Evolutionary conservation across 78 protist genomes (phyloP).

Genomic region (Dictyostelium capitatum): DNA sequence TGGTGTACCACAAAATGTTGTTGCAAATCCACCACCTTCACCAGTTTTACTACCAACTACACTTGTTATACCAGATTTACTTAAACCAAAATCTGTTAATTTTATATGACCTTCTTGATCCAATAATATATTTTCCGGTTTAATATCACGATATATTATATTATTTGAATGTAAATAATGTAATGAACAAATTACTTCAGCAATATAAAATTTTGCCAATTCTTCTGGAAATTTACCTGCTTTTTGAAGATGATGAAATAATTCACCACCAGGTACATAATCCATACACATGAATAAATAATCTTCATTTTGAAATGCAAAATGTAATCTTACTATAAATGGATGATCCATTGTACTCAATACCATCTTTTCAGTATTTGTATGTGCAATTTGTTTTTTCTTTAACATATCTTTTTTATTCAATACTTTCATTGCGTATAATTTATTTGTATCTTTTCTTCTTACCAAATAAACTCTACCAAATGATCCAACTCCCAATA

Average conservation of each 20-base stretch:
- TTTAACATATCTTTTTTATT: conserved; percentile 75
- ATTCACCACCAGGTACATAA: conserved; percentile 94
- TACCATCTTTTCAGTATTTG: conserved; percentile 80
- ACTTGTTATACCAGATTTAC: conserved; percentile 79
- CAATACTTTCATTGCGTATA: conserved; percentile 79
- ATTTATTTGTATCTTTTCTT: conserved; percentile 23
- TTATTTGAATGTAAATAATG: conserved; percentile 83
- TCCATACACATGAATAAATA: conserved; percentile 92
- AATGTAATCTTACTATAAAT: conserved; percentile 76
- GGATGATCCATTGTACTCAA: conserved; percentile 80
- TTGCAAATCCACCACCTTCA: conserved; percentile 74
- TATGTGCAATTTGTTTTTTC: conserved; percentile 69
- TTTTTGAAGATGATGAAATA: conserved; percentile 91
- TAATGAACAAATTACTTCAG: conserved; percentile 83
- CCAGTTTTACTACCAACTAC: conserved; percentile 39
- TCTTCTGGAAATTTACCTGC: conserved; percentile 78
- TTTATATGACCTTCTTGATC: conserved; percentile 87
- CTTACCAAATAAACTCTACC: conserved; percentile 85
- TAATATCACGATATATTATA: conserved; percentile 89
- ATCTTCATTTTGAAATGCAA: conserved; percentile 91
- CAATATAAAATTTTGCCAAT: conserved; percentile 79
- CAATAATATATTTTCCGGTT: conserved; percentile 90
- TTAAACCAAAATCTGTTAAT: conserved; percentile 87
- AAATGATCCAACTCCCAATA: conserved; percentile 87
- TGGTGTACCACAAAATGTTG: conserved; percentile 99